phyloP scores from a whole-genome alignment of 257 asterid species.

The Gentiana macrophylla region DNA sequence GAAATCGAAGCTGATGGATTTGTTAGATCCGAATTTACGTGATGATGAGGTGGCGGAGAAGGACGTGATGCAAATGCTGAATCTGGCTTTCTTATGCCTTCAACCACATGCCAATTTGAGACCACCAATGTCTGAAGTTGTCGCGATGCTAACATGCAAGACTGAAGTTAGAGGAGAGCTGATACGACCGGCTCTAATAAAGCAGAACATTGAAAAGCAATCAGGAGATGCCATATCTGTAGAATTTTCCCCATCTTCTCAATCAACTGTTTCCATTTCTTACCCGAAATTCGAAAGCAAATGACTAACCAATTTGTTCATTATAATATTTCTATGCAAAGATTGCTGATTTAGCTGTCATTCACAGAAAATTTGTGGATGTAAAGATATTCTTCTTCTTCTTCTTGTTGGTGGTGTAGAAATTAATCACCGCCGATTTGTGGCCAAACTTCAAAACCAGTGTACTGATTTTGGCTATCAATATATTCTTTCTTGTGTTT shows the following conservation, averaged over 20 bases:
- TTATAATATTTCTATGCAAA: too few species aligned
- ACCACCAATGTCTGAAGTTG: constrained; percentile 78
- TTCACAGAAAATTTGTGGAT: too few species aligned
- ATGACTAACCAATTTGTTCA: not conserved
- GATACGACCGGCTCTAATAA: constrained; percentile 44
- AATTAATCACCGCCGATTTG: too few species aligned
- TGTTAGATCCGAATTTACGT: constrained; percentile 43
- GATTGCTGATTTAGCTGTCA: not conserved
- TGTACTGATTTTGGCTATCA: too few species aligned
- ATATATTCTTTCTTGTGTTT: too few species aligned
- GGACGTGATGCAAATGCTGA: constrained; percentile 37
- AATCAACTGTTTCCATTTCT: constrained; percentile 15
- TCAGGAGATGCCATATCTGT: constrained; percentile 47
- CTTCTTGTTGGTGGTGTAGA: too few species aligned
- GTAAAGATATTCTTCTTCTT: too few species aligned
- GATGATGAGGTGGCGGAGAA: constrained; percentile 30
- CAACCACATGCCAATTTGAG: constrained; percentile 48
- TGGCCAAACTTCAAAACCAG: too few species aligned
- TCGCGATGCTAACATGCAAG: constrained; percentile 56
- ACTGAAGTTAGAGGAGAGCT: constrained; percentile 28
- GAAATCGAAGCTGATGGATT: constrained; percentile 38
- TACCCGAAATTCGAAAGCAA: not conserved
- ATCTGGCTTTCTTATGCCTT: constrained; percentile 52
- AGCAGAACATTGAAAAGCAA: constrained; percentile 16
- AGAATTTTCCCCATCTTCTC: constrained; percentile 50